Base-by-base conservation (phyloP, 371 early-diverging fungal species). In the Mortierella sp. region DNA sequence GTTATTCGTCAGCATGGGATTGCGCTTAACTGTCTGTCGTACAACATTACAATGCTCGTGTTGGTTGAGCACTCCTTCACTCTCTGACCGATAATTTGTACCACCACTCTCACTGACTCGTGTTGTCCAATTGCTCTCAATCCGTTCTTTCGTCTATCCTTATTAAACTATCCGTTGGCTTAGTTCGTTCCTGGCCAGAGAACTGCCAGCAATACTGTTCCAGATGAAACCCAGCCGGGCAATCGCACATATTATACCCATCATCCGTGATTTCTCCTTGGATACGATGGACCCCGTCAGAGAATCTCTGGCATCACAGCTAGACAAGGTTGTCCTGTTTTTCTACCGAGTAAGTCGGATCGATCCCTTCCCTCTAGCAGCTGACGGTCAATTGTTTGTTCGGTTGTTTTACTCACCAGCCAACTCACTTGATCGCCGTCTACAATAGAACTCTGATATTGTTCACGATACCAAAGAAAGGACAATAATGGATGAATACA, bases 181-280 rank as follows among this genome's bases (percentile, higher is more conserved):
- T 58, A 74, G 76, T 14, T 64, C 76, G n/a, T 61, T 69, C 52
- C 58, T 69, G 39, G 70, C 70, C n/a, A 64, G 76, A 58, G 76
- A 74, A 42, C 9, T 74, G 38, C 26, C 57, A 2, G 30, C 50
- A 2, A 31, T 74, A 18, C 47, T 74, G 38, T 26, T 34, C 26
- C 70, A 69, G 56, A 69, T 69, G 69, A 48, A 48, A 19, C 49
- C 61, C 8, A 57, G 38, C n/a, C 56, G 51, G 39, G 76, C 76
- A 14, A 69, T 74, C 13, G 38, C 31, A 6, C 57, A 57, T 13
- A 42, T 74, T 41, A 61, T 69, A 39, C 76, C 76, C 23, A 61
- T 65, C 50, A 46, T 74, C 39, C 61, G 69, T 2, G 62, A 65
- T 16, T 58, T 74, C 41, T 69, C 76, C 0, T 50, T 69, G 26